These are phyloP conservation scores for Podospora bellae-mahoneyi DNA, from an alignment of 495 filamentous ascomycete genomes.

Conservation along the genomic window DNA sequence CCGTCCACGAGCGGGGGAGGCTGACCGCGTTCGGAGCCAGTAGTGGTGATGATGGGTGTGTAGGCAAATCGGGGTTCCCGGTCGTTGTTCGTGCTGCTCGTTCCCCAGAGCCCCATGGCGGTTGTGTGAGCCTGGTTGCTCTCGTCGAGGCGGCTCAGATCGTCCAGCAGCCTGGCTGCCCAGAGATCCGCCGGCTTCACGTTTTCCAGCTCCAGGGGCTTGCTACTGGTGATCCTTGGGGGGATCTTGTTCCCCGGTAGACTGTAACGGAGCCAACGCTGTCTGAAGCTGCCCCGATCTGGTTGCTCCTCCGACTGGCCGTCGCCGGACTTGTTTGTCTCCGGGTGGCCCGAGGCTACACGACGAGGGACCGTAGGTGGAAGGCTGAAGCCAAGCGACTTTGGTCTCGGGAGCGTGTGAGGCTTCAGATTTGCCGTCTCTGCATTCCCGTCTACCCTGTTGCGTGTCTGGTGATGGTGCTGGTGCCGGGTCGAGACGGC, in stretches of 20 bases:
- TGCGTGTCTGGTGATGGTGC: neutral
- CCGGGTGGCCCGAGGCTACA: slow-evolving; percentile 7
- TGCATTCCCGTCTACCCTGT: neutral
- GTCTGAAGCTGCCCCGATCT: slow-evolving; percentile 1
- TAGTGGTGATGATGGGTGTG: slow-evolving; percentile 58
- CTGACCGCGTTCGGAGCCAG: slow-evolving; percentile 42
- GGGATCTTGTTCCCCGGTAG: neutral
- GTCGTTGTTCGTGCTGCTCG: neutral
- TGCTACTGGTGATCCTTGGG: slow-evolving; percentile 14
- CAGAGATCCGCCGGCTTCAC: slow-evolving; percentile 20
- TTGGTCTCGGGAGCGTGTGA: slow-evolving; percentile 29
- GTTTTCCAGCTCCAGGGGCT: slow-evolving; percentile 21
- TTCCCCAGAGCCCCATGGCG: slow-evolving; percentile 16
- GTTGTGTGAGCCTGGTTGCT: slow-evolving; percentile 12
- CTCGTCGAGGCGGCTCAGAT: slow-evolving; percentile 20
- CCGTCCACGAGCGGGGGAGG: slow-evolving; percentile 6
- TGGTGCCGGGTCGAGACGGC: slow-evolving; percentile 2
- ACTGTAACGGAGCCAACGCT: slow-evolving; percentile 11
- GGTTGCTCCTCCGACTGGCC: slow-evolving; percentile 7
- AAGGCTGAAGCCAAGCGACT: slow-evolving; percentile 12
- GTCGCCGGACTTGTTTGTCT: neutral
- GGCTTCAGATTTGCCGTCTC: slow-evolving; percentile 30
- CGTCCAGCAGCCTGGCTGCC: slow-evolving; percentile 22
- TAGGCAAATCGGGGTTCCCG: slow-evolving; percentile 37
- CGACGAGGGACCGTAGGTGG: slow-evolving; percentile 20